Conservation (phyloP, 2,329 filamentous ascomycete species). For the Stemphylium beticola region DNA sequence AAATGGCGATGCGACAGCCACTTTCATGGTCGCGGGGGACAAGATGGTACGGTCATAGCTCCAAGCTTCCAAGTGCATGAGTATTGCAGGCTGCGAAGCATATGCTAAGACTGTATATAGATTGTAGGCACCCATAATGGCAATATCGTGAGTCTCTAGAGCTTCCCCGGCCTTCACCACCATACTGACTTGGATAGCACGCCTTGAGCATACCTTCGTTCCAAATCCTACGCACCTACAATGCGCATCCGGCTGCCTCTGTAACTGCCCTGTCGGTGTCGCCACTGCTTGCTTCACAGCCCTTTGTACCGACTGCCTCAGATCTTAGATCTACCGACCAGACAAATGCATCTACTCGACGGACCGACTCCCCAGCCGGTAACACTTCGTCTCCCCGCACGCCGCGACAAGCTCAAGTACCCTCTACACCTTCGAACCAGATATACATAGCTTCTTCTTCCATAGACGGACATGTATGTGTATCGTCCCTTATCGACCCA, state of each 20-base stretch:
- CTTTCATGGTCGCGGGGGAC: slow-evolving; percentile 88
- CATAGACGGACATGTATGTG: slow-evolving; percentile 93
- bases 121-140: slow-evolving; percentile 95
- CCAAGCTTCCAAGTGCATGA: slow-evolving; percentile 10
- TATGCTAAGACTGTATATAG: slow-evolving; percentile 56
- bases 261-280: slow-evolving; percentile 91
- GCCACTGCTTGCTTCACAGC: slow-evolving; percentile 70
- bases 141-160: slow-evolving; percentile 75
- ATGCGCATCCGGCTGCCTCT: slow-evolving; percentile 84
- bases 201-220: slow-evolving; percentile 84
- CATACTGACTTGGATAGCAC: slow-evolving; percentile 63
- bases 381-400: slow-evolving; percentile 58
- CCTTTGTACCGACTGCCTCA: slow-evolving; percentile 39
- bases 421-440: slow-evolving; percentile 81
- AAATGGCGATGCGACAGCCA: slow-evolving; percentile 92
- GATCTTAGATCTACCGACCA: slow-evolving; percentile 32
- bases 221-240: slow-evolving; percentile 82
- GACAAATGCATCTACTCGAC: slow-evolving; percentile 52
- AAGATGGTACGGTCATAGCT: slow-evolving; percentile 76
- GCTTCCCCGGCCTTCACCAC: background rate
- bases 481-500: slow-evolving; percentile 83
- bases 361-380: slow-evolving; percentile 27
- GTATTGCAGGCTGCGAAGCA: slow-evolving; percentile 69
- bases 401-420: slow-evolving; percentile 65
- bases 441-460: slow-evolving; percentile 95